Evolutionary conservation across 2,329 filamentous ascomycete genomes (phyloP).

Genomic region (Colletotrichum endophyticum): DNA sequence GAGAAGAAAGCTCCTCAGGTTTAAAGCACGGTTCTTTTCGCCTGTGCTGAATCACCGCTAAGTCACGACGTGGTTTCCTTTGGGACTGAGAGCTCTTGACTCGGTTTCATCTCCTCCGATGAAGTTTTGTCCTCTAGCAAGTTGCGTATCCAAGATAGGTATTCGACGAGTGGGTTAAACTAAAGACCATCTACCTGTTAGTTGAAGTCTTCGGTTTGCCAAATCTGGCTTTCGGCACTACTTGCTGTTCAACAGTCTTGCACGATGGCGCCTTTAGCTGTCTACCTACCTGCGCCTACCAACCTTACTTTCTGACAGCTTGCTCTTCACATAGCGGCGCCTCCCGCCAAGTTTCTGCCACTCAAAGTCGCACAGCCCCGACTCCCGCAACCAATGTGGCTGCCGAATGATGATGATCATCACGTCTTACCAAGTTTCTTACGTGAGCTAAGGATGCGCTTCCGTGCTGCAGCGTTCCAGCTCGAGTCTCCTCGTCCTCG

Average conservation of each 20-base stretch:
- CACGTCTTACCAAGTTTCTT: conserved; percentile 1
- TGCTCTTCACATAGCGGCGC: not conserved
- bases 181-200: not conserved
- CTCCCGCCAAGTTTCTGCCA: not conserved
- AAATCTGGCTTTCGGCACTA: not conserved
- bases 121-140: not conserved
- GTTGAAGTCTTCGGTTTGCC: not conserved
- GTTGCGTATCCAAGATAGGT: not conserved
- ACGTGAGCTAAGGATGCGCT: conserved; percentile 4
- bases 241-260: not conserved
- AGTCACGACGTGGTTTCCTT: not conserved
- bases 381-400: not conserved
- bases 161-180: not conserved
- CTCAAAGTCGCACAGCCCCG: conserved; percentile 5
- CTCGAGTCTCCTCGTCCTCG: not conserved
- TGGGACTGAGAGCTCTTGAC: not conserved
- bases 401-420: not conserved
- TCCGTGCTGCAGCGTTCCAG: not conserved
- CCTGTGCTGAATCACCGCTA: not conserved
- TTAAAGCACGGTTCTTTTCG: not conserved
- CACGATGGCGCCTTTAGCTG: not conserved
- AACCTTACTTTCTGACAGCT: not conserved
- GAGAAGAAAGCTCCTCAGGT: not conserved
- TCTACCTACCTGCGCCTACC: not conserved
- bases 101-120: not conserved